These are phyloP conservation scores for Claviceps sp. DNA, from an alignment of 2,329 filamentous ascomycete species.

Conservation along the genomic window DNA sequence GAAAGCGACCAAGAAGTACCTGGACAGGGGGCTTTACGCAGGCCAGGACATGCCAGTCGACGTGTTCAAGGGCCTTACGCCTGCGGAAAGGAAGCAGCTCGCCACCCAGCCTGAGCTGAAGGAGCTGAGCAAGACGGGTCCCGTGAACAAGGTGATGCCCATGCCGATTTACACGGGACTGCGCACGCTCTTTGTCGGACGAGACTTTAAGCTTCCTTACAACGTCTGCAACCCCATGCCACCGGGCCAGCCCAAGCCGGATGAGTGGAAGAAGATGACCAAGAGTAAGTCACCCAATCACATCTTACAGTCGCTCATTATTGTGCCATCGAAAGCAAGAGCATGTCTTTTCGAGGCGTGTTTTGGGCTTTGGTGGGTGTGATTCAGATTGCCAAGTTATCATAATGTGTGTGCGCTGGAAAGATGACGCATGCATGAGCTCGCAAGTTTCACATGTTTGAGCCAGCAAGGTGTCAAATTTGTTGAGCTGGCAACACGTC, in stretches of 20 bases:
- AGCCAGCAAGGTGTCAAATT: too few species aligned
- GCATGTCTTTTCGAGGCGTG: not conserved
- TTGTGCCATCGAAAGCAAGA: not conserved
- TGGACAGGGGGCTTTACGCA: slow-evolving; percentile 72
- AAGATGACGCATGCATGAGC: too few species aligned
- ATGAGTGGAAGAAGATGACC: slow-evolving; percentile 84
- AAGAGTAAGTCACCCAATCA: slow-evolving; percentile 46
- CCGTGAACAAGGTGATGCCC: slow-evolving; percentile 49
- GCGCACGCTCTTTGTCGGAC: slow-evolving; percentile 54
- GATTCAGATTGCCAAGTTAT: too few species aligned
- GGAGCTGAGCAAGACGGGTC: slow-evolving; percentile 21
- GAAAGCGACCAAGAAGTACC: slow-evolving; percentile 55
- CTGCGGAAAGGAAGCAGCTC: slow-evolving; percentile 37
- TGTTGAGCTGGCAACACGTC: too few species aligned
- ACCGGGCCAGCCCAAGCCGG: slow-evolving; percentile 75
- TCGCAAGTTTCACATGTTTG: too few species aligned
- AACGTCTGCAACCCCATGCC: slow-evolving; percentile 82
- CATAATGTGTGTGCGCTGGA: too few species aligned
- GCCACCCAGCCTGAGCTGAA: slow-evolving; percentile 32
- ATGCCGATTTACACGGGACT: slow-evolving; percentile 68
- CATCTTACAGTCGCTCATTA: not conserved
- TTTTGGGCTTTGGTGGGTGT: not conserved
- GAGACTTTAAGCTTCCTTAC: slow-evolving; percentile 80
- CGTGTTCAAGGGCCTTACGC: slow-evolving; percentile 32
- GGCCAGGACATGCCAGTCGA: slow-evolving; percentile 54